Conservation (phyloP, 108 stramenopile species). For the Nannochloropsis granulata region DNA sequence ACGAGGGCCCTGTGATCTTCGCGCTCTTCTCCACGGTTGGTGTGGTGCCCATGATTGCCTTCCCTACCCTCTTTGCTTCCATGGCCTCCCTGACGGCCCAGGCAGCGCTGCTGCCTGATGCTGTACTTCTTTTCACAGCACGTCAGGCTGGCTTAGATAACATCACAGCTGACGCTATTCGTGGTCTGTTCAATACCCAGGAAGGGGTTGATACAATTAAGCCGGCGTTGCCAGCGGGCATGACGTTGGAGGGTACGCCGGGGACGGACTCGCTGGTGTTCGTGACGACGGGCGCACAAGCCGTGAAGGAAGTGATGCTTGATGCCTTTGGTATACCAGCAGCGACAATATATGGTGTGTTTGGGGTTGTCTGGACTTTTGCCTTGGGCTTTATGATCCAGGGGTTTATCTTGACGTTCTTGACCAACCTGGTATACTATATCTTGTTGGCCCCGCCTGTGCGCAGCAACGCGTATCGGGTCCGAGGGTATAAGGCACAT, state of each 20-base stretch:
- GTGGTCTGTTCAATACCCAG: not conserved
- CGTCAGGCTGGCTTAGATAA: not conserved
- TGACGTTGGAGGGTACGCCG: not conserved
- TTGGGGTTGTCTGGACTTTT: not conserved
- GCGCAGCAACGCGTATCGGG: not conserved
- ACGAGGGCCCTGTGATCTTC: not conserved
- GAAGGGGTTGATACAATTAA: not conserved
- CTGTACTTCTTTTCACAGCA: not conserved
- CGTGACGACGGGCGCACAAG: not conserved
- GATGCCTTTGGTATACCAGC: not conserved
- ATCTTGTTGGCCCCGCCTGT: not conserved
- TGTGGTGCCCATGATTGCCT: not conserved
- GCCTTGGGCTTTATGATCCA: not conserved
- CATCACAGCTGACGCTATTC: not conserved
- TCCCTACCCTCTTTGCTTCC: not conserved
- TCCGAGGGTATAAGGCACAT: not conserved
- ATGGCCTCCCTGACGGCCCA: not conserved
- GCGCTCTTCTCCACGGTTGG: not conserved
- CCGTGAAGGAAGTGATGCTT: not conserved
- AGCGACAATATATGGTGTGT: not conserved
- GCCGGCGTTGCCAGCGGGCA: not conserved
- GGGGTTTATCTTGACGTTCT: not conserved
- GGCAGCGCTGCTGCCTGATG: not conserved
- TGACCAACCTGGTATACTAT: not conserved
- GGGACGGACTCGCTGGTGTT: not conserved